Evolutionary conservation across 345 rosid species (phyloP), one percentile per base, ranked within the genome.

Genomic region (Syzygium grande): DNA sequence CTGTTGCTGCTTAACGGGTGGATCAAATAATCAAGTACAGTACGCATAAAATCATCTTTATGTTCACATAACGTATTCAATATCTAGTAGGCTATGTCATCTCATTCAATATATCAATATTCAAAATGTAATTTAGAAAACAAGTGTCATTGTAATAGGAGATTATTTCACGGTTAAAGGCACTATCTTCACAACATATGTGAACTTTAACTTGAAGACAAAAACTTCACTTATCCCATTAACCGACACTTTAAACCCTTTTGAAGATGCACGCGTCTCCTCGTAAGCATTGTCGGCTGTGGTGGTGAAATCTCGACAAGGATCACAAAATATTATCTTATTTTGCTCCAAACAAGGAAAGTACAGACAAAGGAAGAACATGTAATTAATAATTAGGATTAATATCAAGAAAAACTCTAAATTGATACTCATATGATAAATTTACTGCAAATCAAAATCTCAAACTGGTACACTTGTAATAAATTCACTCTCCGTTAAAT

Each of bases 1-100:
- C 27, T 5, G 19, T n/a, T n/a, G 6, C 1, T 4, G 15, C 7
- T n/a, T 2, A 29, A 61, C 9, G 2, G 0, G 0, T 2, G 17
- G 30, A 61, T 61, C 19, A 6, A 61, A n/a, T 61, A 6, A 61
- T 61, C 73, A n/a, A 61, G 19, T n/a, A 15, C 34, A n/a, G 8
- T 61, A 6, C 15, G 9, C 73, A n/a, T n/a, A 61, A 61, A 61
- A 61, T 6, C 14, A 61, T 61, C 34, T 12, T 61, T 27, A 61
- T 5, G 34, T 61, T 61, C 34, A 61, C 6, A 4, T 61, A 1
- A 61, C 19, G 14, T n/a, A 61, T n/a, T 61, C 5, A 3, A 14
- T n/a, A n/a, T 61, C 15, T 61, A 14, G 38, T 13, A 3, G 38
- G 17, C 10, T 6, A 34, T 61, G 19, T n/a, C 2, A 61, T 61